Base-by-base conservation (phyloP, 805 yeast genomes). In the Cyberlindnera americana region DNA sequence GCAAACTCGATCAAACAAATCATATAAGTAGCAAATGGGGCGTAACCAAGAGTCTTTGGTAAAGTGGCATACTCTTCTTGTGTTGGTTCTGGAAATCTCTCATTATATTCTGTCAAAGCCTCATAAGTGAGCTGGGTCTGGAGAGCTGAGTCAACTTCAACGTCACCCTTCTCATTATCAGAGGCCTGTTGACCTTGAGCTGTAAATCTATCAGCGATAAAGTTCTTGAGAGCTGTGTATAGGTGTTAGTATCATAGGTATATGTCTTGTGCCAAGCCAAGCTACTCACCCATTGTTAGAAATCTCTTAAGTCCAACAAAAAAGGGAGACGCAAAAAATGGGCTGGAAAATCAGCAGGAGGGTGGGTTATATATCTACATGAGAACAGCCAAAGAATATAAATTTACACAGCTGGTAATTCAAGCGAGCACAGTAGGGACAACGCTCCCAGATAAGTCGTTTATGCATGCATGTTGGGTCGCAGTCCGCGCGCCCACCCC, bases 1-100 rank as follows among this genome's bases (percentile, higher is more conserved):
- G 90, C 77, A 46, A 85, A 75, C 65, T 85, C 95, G 29, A 85
- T 85, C 36, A 84, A 38, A 46, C 75, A 77, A 44, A 81, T 70
- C 39, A 77, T 62, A 60, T 76, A 77, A 24, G 72, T 61, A 18
- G 68, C 65, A 41, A 62, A 63, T 12, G 78, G 74, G 35, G 78
- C 73, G 22, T 64, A 54, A 29, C 81, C 83, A 13, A 67, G 53
- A 8, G 68, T 52, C 42, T 65, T 60, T 42, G 67, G 60, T 33
- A 61, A 61, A 3, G 53, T 55, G 1, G 44, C 38, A 19, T 54
- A 58, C 40, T 69, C 72, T 43, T 73, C 75, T 2, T 62, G 72
- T 19, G 84, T 79, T 43, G 84, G 58, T 36, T 50, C 54, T 26
- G 55, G 54, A 35, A 29, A 50, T 24, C 34, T 35, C n/a, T 41